Conservation (phyloP, 2,329 filamentous ascomycete species). For the Colletotrichum horii region DNA sequence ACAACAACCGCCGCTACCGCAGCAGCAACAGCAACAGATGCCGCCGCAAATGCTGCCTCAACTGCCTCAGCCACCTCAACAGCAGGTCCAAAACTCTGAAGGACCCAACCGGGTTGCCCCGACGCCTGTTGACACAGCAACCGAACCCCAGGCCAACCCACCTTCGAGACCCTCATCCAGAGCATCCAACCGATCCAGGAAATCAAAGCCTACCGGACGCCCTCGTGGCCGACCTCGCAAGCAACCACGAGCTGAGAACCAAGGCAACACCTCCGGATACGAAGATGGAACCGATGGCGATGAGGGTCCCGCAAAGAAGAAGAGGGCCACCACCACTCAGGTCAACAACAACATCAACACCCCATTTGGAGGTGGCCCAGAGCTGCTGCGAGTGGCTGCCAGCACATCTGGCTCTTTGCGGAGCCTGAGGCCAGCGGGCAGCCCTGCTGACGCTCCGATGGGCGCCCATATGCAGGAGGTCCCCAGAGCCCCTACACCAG, state of each 20-base stretch:
- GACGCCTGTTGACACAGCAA: slow-evolving; percentile 26
- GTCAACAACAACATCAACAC: slow-evolving; percentile 74
- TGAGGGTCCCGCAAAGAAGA: slow-evolving; percentile 63
- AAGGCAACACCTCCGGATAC: slow-evolving; percentile 76
- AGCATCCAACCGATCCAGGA: slow-evolving; percentile 51
- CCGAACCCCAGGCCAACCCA: slow-evolving; percentile 39
- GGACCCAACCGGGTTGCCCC: slow-evolving; percentile 42
- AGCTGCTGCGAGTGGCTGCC: slow-evolving; percentile 87
- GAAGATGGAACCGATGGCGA: slow-evolving; percentile 70
- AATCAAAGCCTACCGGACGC: slow-evolving; percentile 55
- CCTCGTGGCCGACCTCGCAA: slow-evolving; percentile 63
- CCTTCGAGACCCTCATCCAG: slow-evolving; percentile 66
- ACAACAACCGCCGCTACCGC: neutral
- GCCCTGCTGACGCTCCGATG: slow-evolving; percentile 46
- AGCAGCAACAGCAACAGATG: neutral
- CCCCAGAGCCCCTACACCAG: slow-evolving; percentile 79
- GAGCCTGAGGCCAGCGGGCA: slow-evolving; percentile 76
- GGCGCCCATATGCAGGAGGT: slow-evolving; percentile 69
- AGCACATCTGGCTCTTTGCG: slow-evolving; percentile 89
- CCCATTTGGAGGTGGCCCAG: slow-evolving; percentile 74
- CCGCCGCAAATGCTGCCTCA: slow-evolving; percentile 22
- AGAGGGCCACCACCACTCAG: slow-evolving; percentile 80
- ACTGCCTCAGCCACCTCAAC: neutral
- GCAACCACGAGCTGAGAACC: slow-evolving; percentile 44
- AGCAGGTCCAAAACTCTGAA: slow-evolving; percentile 22